Evolutionary conservation across 306 rosid genomes (phyloP).

Genomic region (Malus sieversii): DNA sequence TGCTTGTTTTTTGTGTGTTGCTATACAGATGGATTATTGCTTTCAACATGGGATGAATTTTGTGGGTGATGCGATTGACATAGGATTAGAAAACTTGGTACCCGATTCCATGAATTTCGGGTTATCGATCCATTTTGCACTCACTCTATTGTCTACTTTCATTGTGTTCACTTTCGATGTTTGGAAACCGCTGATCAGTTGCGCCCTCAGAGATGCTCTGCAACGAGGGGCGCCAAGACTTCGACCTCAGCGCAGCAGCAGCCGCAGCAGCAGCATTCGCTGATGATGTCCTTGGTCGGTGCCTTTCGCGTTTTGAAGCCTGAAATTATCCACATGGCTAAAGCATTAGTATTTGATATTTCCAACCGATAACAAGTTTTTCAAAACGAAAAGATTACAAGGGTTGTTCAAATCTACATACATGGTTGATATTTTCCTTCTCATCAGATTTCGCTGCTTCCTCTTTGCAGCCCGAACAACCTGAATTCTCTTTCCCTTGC

Average conservation of each 20-base stretch:
- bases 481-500: constrained; percentile 25
- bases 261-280: constrained; percentile 35
- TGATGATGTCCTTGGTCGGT: constrained; percentile 36
- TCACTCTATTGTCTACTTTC: constrained; percentile 16
- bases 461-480: constrained; percentile 36
- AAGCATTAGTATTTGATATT: not conserved
- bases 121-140: constrained; percentile 18
- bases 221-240: constrained; percentile 85
- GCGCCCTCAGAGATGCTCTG: constrained; percentile 81
- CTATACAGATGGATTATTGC: constrained; percentile 35
- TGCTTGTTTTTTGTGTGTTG: constrained; percentile 13
- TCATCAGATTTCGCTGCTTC: constrained; percentile 30
- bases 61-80: constrained; percentile 23
- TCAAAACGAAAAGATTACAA: not conserved
- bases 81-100: constrained; percentile 35
- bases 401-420: constrained; percentile 3
- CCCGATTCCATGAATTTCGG: constrained; percentile 20
- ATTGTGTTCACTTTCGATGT: not conserved
- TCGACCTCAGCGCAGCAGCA: constrained; percentile 34
- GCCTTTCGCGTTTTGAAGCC: constrained; percentile 59
- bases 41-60: constrained; percentile 30
- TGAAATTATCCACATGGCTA: constrained; percentile 24
- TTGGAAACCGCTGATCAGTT: constrained; percentile 23
- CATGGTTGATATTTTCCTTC: constrained; percentile 44
- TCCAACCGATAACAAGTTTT: not conserved